A percentile compares a stretch with the other conserved stretches of the same genome.
These are phyloP conservation scores for Triadica sebifera DNA, from an alignment of 345 rosid species.

Conservation along the genomic window DNA sequence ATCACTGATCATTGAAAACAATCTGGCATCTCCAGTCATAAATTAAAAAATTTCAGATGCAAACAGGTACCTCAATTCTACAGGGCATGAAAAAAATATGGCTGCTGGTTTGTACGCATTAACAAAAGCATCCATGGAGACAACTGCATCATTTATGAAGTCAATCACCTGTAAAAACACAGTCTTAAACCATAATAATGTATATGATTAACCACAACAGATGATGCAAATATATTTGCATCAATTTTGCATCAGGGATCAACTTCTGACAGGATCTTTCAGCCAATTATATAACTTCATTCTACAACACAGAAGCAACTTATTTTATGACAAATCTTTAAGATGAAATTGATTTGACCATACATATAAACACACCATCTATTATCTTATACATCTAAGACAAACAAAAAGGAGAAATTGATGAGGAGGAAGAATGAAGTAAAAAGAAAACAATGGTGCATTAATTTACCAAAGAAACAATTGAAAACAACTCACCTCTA, in stretches of 20 bases:
- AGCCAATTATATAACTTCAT: neutral
- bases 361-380: neutral
- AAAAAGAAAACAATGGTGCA: neutral
- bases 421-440: neutral
- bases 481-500: slow-evolving; percentile 57
- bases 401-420: neutral
- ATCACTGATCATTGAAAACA: neutral
- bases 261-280: neutral
- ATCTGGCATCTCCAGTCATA: neutral
- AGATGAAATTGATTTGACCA: neutral
- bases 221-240: neutral
- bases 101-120: slow-evolving; percentile 69
- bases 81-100: slow-evolving; percentile 58
- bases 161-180: slow-evolving; percentile 72
- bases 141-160: slow-evolving; percentile 90
- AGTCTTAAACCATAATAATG: slow-evolving; percentile 4
- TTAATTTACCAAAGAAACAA: neutral
- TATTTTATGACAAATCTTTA: neutral
- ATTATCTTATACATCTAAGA: neutral
- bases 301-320: neutral
- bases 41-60: slow-evolving; percentile 14
- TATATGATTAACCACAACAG: neutral
- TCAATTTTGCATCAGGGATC: neutral
- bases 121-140: slow-evolving; percentile 79
- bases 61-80: slow-evolving; percentile 64